Conservation (phyloP, 2,329 filamentous ascomycete species). For the Apiospora aurea region DNA sequence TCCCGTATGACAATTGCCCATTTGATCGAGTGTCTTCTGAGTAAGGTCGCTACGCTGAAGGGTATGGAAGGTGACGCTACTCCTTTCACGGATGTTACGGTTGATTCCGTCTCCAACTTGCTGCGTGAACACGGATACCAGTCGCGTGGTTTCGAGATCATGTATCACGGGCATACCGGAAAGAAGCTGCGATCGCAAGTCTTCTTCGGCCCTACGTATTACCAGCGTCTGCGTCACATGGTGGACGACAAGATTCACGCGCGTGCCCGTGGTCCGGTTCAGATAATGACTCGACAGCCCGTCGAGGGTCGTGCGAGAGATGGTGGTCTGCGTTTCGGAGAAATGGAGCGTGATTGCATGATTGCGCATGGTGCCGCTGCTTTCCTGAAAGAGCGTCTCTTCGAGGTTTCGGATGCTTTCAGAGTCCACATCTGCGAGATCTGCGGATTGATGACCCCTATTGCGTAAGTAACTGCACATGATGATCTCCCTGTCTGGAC, state of each 20-base stretch:
- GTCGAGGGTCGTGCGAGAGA: slow-evolving; percentile 98
- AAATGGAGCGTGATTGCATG: slow-evolving; percentile 99
- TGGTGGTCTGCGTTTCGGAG: slow-evolving; percentile 98
- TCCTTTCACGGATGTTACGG: slow-evolving; percentile 96
- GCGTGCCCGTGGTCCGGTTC: slow-evolving; percentile 93
- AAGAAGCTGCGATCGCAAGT: slow-evolving; percentile 92
- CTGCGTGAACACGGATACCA: slow-evolving; percentile 93
- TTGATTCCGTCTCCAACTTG: slow-evolving; percentile 88
- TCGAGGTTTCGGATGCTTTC: slow-evolving; percentile 98
- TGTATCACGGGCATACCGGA: slow-evolving; percentile 99
- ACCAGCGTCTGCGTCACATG: slow-evolving; percentile 98
- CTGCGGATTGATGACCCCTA: slow-evolving; percentile 97
- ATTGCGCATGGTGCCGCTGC: slow-evolving; percentile 98
- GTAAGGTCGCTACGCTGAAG: slow-evolving; percentile 92
- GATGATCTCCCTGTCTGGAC: neutral
- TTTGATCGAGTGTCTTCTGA: slow-evolving; percentile 98
- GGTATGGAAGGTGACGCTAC: slow-evolving; percentile 97
- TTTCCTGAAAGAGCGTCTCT: slow-evolving; percentile 96
- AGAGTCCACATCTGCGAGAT: slow-evolving; percentile 98
- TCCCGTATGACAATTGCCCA: slow-evolving; percentile 99
- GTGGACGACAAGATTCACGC: slow-evolving; percentile 99
- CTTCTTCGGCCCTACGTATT: slow-evolving; percentile 98
- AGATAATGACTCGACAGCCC: slow-evolving; percentile 96
- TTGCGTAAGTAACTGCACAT: slow-evolving; percentile 76
- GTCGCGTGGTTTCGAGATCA: slow-evolving; percentile 94